Conservation (phyloP, 257 asterid species). For the Orobanche coerulescens region DNA sequence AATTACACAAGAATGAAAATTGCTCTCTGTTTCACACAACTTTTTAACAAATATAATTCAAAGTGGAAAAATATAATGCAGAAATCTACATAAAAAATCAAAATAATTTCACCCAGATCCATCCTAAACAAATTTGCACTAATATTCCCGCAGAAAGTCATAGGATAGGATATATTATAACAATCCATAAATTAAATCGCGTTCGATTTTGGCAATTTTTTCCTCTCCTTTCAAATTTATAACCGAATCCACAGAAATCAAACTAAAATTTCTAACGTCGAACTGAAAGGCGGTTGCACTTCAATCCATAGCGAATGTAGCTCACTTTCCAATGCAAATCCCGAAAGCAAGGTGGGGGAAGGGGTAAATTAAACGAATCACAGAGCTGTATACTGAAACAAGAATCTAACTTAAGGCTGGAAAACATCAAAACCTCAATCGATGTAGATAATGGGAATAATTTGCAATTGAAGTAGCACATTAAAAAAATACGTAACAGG, state of each 20-base stretch:
- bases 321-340: too few species aligned
- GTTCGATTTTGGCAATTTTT: constrained; percentile 8
- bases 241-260: background rate
- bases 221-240: background rate
- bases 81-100: background rate
- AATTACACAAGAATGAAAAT: background rate
- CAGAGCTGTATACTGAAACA: background rate
- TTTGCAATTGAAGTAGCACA: background rate
- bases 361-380: too few species aligned
- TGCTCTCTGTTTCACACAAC: background rate
- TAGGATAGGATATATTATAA: background rate
- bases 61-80: too few species aligned
- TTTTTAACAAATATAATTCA: too few species aligned
- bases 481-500: background rate
- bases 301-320: too few species aligned
- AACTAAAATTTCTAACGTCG: background rate
- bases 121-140: background rate
- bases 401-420: constrained; percentile 1
- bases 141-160: background rate
- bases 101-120: background rate
- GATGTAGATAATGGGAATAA: background rate
- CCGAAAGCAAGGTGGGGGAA: too few species aligned
- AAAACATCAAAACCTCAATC: constrained; percentile 9
- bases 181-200: background rate
- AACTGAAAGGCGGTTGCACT: too few species aligned